Evolutionary conservation across 2,329 filamentous ascomycete species (phyloP), one percentile per base, ranked within the genome.

Genomic region (Penicillium sp.): DNA sequence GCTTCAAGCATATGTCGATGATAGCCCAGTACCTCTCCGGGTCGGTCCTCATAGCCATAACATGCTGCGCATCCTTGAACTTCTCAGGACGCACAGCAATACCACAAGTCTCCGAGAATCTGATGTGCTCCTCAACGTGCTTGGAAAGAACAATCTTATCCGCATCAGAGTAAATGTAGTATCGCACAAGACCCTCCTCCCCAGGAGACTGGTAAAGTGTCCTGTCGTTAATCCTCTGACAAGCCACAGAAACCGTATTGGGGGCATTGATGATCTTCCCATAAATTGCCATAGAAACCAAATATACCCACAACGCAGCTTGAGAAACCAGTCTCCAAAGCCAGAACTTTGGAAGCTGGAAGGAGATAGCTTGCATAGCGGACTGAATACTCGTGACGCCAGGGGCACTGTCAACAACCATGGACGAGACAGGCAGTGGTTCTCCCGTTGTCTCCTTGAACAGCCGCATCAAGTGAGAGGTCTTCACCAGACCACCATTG

Each of bases 351-450:
- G 76, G 76, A 2, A 78, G 63, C 14, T 63, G 67, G 50, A 68
- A 75, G 3, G 74, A 73, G 35, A 77, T 68, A 0, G 76, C 75
- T 46, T 62, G 70, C 39, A 73, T 56, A 7, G 62, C 61, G 7
- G 60, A 60, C 0, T 55, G 29, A 5, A 74, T 54, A 3, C 58
- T 71, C 10, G 69, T 61, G 33, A 66, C 62, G 24, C 80, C 81
- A 1, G 80, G 80, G 0, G 75, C 72, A 59, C 76, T 79, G 62
- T 83, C 81, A 29, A 82, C 58, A 2, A 82, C 60, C 58, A 78
- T 72, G 1, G 73, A 74, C 2, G 71, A 74, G 5, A 78, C 57
- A 3, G 76, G 77, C 4, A 82, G 55, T 5, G 72, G 57, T 1
- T 58, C 56, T 0, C 72, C 71, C 1, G 70, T 77, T 1, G 63